Base-by-base conservation (phyloP, 1,139 yeast genomes). In the Candida dubliniensis region DNA sequence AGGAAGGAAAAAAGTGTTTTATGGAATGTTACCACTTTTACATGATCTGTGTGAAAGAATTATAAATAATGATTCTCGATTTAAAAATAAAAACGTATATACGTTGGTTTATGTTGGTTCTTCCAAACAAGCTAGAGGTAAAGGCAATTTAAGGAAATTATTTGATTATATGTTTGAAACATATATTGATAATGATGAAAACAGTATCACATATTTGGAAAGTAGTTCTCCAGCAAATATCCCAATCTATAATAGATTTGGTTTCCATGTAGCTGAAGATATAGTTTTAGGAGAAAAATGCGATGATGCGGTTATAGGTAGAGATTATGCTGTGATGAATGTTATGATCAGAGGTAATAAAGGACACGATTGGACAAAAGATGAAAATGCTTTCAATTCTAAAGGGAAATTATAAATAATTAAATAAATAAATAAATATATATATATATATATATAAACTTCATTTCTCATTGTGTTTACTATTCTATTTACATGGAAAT, bases 31-130 rank as follows among this genome's bases (percentile, higher is more conserved):
- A 52, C 81, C 82, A 1, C 70, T 79, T 38, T 69, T 82, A 49
- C 83, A 79, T 52, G 79, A 77, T 45, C 71, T 78, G 31, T 69
- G 67, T 47, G 74, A 65, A 33, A 51, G 74, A n/a, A 72, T 73
- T 32, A 45, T 66, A 26, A 41, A 51, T 8, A 59, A 55, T 29
- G 76, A 72, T 51, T 47, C 61, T 8, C 53, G 75, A 36, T 71
- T 74, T 44, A 52, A 61, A 47, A 66, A 64, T 38, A 73, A 71
- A 44, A 69, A 72, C 35, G 59, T 71, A 7, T 82, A 73, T 66
- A 81, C 85, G 13, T 70, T 82, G 55, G 85, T 82, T 31, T 82
- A 82, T 55, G 63, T 82, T 38, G 88, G 87, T 2, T 76, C 84
- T 7, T 66, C 76, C 9, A 74, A 72, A n/a, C 56, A 62, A 18